Conservation (phyloP, 495 filamentous ascomycete genomes). For the Penicillium nucicola region DNA sequence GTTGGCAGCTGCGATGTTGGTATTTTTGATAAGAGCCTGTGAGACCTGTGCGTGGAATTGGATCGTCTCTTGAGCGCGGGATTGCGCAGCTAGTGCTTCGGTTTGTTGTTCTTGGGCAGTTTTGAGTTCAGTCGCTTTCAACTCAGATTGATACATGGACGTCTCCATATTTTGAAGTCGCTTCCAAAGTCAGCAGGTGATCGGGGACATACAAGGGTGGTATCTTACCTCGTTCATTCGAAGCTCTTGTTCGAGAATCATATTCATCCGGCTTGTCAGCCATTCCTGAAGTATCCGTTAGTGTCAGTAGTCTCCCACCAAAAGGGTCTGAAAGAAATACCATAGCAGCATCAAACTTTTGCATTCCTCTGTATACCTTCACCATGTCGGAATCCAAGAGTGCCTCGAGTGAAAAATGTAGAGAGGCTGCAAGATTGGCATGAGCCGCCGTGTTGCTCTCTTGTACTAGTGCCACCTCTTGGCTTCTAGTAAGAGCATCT, state of each 20-base stretch:
- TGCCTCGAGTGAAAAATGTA: slow-evolving; percentile 25
- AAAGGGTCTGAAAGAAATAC: slow-evolving; percentile 11
- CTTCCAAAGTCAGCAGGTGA: slow-evolving; percentile 24
- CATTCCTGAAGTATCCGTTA: slow-evolving; percentile 14
- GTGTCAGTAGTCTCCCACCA: background rate
- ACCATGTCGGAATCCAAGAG: slow-evolving; percentile 25
- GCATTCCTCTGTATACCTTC: slow-evolving; percentile 27
- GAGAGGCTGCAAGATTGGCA: slow-evolving; percentile 26
- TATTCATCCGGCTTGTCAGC: slow-evolving; percentile 26
- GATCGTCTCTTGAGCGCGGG: slow-evolving; percentile 31
- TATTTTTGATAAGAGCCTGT: slow-evolving; percentile 37
- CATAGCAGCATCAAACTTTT: slow-evolving; percentile 28
- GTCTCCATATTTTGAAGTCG: slow-evolving; percentile 34
- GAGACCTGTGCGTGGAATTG: slow-evolving; percentile 33
- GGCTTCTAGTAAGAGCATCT: slow-evolving; percentile 26
- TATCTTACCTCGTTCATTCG: slow-evolving; percentile 32
- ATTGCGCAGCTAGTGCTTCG: slow-evolving; percentile 30
- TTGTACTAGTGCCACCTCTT: slow-evolving; percentile 21
- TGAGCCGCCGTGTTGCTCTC: slow-evolving; percentile 24
- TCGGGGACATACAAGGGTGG: background rate
- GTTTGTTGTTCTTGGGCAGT: slow-evolving; percentile 37
- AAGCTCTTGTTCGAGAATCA: slow-evolving; percentile 31
- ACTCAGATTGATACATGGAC: slow-evolving; percentile 33
- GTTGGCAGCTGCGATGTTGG: slow-evolving; percentile 34
- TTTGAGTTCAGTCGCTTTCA: slow-evolving; percentile 33